Percentiles rank a stretch among this genome's conserved stretches.
Conservation (phyloP, 192 early-diverging fungal genomes). For the Coemansia sp. region DNA sequence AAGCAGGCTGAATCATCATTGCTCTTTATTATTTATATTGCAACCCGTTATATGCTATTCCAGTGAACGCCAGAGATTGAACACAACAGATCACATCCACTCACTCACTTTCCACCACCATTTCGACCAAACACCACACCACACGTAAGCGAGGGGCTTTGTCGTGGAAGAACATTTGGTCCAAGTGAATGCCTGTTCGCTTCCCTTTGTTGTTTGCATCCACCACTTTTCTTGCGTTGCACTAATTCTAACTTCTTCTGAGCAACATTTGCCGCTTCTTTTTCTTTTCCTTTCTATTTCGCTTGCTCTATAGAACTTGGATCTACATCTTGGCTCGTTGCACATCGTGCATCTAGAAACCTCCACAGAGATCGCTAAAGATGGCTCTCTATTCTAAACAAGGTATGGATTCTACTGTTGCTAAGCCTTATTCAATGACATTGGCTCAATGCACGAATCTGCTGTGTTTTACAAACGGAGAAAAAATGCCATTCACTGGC, state of each 20-base stretch:
- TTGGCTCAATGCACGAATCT: conserved; percentile 3
- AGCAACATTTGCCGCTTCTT: too few relatives aligned
- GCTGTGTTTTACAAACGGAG: neutral
- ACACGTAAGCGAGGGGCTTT: too few relatives aligned
- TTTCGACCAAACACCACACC: neutral
- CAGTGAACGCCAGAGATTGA: neutral
- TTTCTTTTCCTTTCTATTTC: neutral
- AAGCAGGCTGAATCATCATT: neutral
- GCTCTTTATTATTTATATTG: neutral
- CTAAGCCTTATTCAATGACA: neutral
- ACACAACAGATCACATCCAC: too few relatives aligned
- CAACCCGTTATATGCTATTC: neutral
- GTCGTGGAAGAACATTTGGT: too few relatives aligned
- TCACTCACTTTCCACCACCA: too few relatives aligned
- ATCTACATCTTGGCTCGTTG: neutral
- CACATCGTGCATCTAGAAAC: neutral
- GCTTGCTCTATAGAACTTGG: neutral
- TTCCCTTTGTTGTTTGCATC: too few relatives aligned
- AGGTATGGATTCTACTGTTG: conserved; percentile 23
- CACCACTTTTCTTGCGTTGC: neutral
- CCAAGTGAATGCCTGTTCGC: too few relatives aligned
- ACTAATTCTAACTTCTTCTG: neutral
- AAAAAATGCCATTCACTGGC: neutral
- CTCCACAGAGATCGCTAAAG: neutral
- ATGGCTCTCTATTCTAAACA: conserved; percentile 51